Base-by-base conservation (phyloP, 306 rosid genomes). In the Trifolium pratense region DNA sequence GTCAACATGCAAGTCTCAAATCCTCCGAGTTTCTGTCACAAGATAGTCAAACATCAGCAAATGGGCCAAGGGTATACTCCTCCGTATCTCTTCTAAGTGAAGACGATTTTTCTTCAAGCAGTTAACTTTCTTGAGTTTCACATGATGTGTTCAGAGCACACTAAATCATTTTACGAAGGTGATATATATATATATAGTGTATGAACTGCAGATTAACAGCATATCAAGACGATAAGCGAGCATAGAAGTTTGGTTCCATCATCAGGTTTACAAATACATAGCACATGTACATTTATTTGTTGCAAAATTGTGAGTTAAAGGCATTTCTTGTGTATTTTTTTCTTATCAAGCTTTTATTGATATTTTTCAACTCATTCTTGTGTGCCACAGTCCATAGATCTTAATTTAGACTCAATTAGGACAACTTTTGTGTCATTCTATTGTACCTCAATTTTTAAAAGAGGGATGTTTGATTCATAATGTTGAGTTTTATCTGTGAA, bases 31-130 rank as follows among this genome's bases (percentile, higher is more conserved):
- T 57, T 64, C 57, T 76, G 23, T 79, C 87, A 70, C 88, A 84
- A 3, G 88, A 86, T 63, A 89, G 88, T 75, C 85, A 77, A 79
- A 74, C 91, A 18, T 86, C 83, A 5, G 34, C 32, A 73, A 86
- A 79, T 46, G 87, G 85, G 4, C 90, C 91, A 11, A 83, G 88
- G 91, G 39, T 73, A 45, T 82, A 84, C 57, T 80, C 92, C 39
- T 85, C 96, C 5, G 10, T 70, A 67, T 85, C 84, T 71, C 25
- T 86, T 18, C 80, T 66, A 40, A 84, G 80, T 80, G 72, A 14
- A 25, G 81, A 80, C 15, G 80, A 75, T 15, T 39, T 52, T 52
- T 68, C 83, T 67, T 79, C 90, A n/a, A 17, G 70, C 6, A 75
- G 70, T 52, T 78, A 13, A 57, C 87, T 79, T 73, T 20, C 68